Base-by-base conservation (phyloP, 2,329 filamentous ascomycete species). In the Colletotrichum zoysiae region DNA sequence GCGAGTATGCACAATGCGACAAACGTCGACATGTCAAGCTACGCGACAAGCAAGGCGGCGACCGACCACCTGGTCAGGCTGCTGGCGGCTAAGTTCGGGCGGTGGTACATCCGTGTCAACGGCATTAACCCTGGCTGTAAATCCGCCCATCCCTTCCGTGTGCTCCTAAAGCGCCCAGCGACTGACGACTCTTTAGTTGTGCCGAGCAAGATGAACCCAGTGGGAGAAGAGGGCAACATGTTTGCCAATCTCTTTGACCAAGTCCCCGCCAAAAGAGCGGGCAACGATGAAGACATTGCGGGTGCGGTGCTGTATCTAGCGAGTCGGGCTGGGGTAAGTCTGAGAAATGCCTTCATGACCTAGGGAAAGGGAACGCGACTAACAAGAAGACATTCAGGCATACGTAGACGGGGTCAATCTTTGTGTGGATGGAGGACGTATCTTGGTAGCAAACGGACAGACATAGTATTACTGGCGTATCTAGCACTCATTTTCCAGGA, bases 1-100 rank as follows among this genome's bases (percentile, higher is more conserved):
- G 85, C 86, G 2, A 86, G 84, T 75, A 84, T 87, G 81, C 85
- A 87, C 70, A 87, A 86, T 76, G 83, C 76, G 1, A 87, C 86
- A 1, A 87, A 87, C 73, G 80, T 87, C 4, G 86, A 87, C 71
- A 77, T 87, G 75, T 87, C 84, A 6, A 86, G 83, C 74, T 87
- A 88, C 71, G 85, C 85, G 0, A 76, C 83, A 0, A 87, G 84
- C 73, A 87, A 88, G 74, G 86, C 86, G 1, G 86, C 84, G 0
- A 86, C 85, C 1, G 86, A 87, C 76, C 86, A 88, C 78, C 75
- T 87, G 18, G 85, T 87, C 2, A 80, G 76, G 61, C 75, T 88
- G 65, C 73, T 88, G 67, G 86, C 86, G 7, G 80, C 81, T 8
- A 87, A 88, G 74, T 87, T 85, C 48, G 74, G 74, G 20, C 74